Base-by-base conservation (phyloP, 1,284 basidiomycete species). In the Microbotryomycetes sp. region DNA sequence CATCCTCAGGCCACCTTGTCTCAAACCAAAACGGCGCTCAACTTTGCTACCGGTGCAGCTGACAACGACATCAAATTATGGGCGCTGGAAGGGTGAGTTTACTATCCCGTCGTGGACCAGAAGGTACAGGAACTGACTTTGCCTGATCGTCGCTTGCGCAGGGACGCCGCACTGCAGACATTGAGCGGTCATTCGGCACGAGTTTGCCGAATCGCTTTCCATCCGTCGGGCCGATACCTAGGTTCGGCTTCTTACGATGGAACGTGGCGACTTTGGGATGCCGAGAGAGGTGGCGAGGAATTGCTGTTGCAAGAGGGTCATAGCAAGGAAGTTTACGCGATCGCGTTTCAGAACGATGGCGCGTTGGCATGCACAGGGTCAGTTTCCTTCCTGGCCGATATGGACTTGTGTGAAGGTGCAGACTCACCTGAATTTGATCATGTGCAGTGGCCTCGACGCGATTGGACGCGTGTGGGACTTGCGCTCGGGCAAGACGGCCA, bases 191-290 rank as follows among this genome's bases (percentile, higher is more conserved):
- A 98, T 73, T 83, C 86, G 72, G 88, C 86, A 60, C 86, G 96
- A 22, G 86, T 99, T 3, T 93, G 90, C 70, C 84, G 94, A 15
- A 87, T 97, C 12, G 91, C 87, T 0, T 98, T 98, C 76, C 96
- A 99, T 76, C 93, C 96, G 0, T 91, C 89, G 0, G 96, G 96
- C 51, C 70, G 65, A n/a, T 97, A 94, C 73, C 83, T 97, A 15
- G 94, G 88, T 1, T 93, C 91, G 64, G 93, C 94, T 0, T 91
- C 91, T 62, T 98, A 94, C 71, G 96, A 99, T 76, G 96, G 91
- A 4, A 92, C 94, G n/a, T 99, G 96, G 94, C 80, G 96, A 46
- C 76, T 98, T 52, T 99, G 96, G 96, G 93, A 98, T 75, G 86
- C 92, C 2, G 80, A 81, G 50, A 15, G 25, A n/a, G 88, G 84